phyloP scores from a whole-genome alignment of 495 filamentous ascomycete species.

The Poronia punctata region DNA sequence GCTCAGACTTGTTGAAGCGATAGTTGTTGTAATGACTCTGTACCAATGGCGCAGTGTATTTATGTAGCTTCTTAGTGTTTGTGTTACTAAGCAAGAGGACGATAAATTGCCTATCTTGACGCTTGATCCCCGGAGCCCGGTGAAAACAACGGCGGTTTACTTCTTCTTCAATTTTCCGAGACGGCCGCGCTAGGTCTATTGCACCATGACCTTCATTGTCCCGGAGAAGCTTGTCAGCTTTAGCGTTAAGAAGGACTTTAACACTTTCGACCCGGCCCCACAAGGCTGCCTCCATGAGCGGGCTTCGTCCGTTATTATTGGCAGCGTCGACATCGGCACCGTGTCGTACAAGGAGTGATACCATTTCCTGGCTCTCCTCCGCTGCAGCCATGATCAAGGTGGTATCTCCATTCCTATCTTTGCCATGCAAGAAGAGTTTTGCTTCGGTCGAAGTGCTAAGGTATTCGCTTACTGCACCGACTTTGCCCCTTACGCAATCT shows the following conservation, averaged over 20 bases:
- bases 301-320: conserved; percentile 2
- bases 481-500: not conserved
- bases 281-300: conserved; percentile 6
- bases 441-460: not conserved
- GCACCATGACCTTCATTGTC: not conserved
- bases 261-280: conserved; percentile 6
- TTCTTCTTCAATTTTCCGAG: not conserved
- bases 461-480: not conserved
- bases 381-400: not conserved
- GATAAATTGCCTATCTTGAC: not conserved
- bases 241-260: conserved; percentile 1
- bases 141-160: not conserved
- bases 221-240: conserved; percentile 10
- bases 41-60: no score
- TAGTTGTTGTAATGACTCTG: no score
- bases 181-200: not conserved
- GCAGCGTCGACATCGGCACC: not conserved
- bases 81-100: no score
- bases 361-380: conserved; percentile 1
- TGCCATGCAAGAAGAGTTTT: not conserved
- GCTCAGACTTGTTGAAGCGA: no score
- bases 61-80: no score
- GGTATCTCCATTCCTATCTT: conserved; percentile 3
- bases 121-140: not conserved
- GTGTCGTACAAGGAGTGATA: not conserved